Evolutionary conservation across 495 filamentous ascomycete genomes (phyloP).

Genomic region (Apiosordaria backusii): DNA sequence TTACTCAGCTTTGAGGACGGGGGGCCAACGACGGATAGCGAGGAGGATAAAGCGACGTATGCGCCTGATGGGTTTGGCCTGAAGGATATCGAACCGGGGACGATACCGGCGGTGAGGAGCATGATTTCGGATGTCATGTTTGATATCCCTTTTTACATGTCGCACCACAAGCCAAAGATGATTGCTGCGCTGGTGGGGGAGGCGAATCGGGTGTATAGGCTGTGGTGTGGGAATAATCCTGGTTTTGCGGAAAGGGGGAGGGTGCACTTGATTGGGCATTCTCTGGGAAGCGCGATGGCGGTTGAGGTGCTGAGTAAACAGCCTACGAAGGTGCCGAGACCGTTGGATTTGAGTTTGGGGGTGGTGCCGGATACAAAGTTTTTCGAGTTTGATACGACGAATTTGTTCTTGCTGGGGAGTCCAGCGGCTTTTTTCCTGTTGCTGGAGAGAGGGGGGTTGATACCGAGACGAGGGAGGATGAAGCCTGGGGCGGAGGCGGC

Average conservation of each 20-base stretch:
- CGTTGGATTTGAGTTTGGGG: slow-evolving; percentile 47
- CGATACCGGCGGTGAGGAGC: slow-evolving; percentile 81
- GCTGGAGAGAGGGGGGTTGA: slow-evolving; percentile 75
- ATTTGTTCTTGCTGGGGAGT: slow-evolving; percentile 88
- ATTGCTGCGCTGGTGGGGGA: slow-evolving; percentile 82
- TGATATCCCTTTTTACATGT: slow-evolving; percentile 95
- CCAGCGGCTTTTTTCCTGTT: slow-evolving; percentile 91
- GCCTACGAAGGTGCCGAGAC: slow-evolving; percentile 57
- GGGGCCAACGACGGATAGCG: slow-evolving; percentile 39
- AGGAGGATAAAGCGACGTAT: slow-evolving; percentile 46
- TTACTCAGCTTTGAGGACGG: slow-evolving; percentile 80
- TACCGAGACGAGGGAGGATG: slow-evolving; percentile 69
- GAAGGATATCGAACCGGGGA: slow-evolving; percentile 87
- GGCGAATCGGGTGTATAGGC: slow-evolving; percentile 86
- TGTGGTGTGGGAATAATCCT: slow-evolving; percentile 92
- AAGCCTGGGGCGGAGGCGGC: slow-evolving; percentile 65
- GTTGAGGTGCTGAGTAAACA: slow-evolving; percentile 87
- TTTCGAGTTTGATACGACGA: slow-evolving; percentile 88
- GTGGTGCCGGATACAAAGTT: slow-evolving; percentile 51
- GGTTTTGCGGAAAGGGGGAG: slow-evolving; percentile 75
- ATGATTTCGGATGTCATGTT: slow-evolving; percentile 96
- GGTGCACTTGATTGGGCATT: slow-evolving; percentile 91
- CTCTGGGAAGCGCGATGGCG: slow-evolving; percentile 88
- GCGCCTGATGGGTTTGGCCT: slow-evolving; percentile 65
- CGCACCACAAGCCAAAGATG: slow-evolving; percentile 93